These are phyloP conservation scores for Leccinum solheimii DNA, from an alignment of 1,284 basidiomycete genomes.

Conservation along the genomic window DNA sequence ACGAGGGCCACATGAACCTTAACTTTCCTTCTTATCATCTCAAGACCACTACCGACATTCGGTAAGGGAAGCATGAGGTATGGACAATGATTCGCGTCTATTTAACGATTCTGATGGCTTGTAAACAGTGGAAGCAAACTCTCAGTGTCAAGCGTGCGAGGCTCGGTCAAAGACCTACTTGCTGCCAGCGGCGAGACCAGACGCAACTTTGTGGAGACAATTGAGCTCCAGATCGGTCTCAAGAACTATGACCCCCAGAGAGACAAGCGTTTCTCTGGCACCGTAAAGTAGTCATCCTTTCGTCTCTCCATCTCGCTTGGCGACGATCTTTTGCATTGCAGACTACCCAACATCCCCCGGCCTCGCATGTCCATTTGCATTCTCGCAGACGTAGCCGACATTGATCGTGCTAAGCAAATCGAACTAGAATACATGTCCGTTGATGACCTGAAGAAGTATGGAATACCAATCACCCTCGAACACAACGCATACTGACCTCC, in stretches of 20 bases:
- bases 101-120: constrained; percentile 7
- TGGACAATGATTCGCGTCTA: background rate
- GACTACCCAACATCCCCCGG: constrained; percentile 94
- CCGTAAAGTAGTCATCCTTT: constrained; percentile 73
- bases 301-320: background rate
- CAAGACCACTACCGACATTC: constrained; percentile 8
- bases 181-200: constrained; percentile 81
- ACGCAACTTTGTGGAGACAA: constrained; percentile 90
- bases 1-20: constrained; percentile 35
- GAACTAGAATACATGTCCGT: constrained; percentile 99
- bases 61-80: constrained; percentile 35
- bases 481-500: constrained; percentile 2
- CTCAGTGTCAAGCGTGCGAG: constrained; percentile 98
- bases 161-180: constrained; percentile 86
- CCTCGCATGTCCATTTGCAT: constrained; percentile 99
- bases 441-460: constrained; percentile 97
- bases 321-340: constrained; percentile 32
- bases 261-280: constrained; percentile 97
- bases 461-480: constrained; percentile 6
- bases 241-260: constrained; percentile 98
- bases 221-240: constrained; percentile 95
- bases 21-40: constrained; percentile 26
- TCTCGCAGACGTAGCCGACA: constrained; percentile 98
- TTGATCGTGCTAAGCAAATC: constrained; percentile 98
- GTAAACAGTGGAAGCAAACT: constrained; percentile 58